Evolutionary conservation across 2,329 filamentous ascomycete species (phyloP).

Genomic region (Paramyrothecium sp.): DNA sequence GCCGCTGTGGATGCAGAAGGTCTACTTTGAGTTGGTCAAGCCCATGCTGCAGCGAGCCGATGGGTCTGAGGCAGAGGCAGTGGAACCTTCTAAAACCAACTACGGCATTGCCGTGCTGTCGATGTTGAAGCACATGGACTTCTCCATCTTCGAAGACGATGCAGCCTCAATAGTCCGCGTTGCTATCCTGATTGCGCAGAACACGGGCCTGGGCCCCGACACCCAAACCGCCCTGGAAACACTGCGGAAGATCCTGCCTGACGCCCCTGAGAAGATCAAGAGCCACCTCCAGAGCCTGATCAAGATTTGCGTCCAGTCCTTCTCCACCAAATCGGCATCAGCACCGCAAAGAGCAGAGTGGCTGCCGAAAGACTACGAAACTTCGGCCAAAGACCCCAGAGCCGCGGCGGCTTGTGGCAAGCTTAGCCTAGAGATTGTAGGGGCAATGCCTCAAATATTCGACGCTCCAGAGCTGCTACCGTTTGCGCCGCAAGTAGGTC

Average conservation of each 20-base stretch:
- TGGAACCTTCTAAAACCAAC: slow-evolving; percentile 31
- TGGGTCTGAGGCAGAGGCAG: slow-evolving; percentile 22
- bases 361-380: slow-evolving; percentile 24
- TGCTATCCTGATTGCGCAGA: slow-evolving; percentile 45
- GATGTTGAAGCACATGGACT: slow-evolving; percentile 48
- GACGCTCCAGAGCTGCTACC: slow-evolving; percentile 46
- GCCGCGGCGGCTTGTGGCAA: slow-evolving; percentile 39
- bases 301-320: slow-evolving; percentile 40
- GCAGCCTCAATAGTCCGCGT: slow-evolving; percentile 45
- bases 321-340: slow-evolving; percentile 25
- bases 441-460: slow-evolving; percentile 44
- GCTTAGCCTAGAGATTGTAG: slow-evolving; percentile 46
- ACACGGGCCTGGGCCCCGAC: slow-evolving; percentile 39
- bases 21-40: slow-evolving; percentile 44
- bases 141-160: slow-evolving; percentile 52
- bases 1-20: slow-evolving; percentile 47
- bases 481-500: slow-evolving; percentile 41
- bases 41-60: slow-evolving; percentile 43
- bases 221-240: slow-evolving; percentile 47
- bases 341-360: slow-evolving; percentile 22
- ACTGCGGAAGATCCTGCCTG: slow-evolving; percentile 44
- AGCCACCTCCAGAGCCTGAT: slow-evolving; percentile 50
- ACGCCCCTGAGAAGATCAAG: slow-evolving; percentile 43
- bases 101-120: slow-evolving; percentile 47
- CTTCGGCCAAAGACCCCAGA: slow-evolving; percentile 11